Conservation (phyloP, 148 eudicot species). For the Rhododendron griersonianum region DNA sequence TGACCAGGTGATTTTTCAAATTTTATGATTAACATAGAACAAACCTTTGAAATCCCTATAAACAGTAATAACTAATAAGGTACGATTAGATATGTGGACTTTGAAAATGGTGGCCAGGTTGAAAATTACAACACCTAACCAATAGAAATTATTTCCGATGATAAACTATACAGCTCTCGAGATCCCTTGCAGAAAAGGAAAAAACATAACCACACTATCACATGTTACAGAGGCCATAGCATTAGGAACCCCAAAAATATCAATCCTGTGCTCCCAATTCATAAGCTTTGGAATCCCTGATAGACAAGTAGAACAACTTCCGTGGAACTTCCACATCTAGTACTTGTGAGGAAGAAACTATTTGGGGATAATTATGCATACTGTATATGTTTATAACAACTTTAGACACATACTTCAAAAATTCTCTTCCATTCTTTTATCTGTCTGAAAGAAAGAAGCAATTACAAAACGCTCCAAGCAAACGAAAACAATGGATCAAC, state of each 20-base stretch:
- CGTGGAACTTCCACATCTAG: not conserved
- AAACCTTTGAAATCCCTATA: not conserved
- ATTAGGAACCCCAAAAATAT: not conserved
- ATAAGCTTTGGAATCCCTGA: not conserved
- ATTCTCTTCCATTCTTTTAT: not conserved
- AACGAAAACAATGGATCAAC: not conserved
- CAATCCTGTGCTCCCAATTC: not conserved
- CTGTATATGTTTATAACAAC: not conserved
- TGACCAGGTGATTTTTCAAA: not conserved
- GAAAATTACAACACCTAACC: not conserved
- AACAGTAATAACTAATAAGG: not conserved
- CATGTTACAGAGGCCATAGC: not conserved
- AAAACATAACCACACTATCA: not conserved
- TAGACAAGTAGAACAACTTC: not conserved
- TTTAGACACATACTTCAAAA: not conserved
- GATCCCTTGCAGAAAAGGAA: not conserved
- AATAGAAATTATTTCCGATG: not conserved
- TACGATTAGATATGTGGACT: not conserved
- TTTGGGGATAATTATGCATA: not conserved
- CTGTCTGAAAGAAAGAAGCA: not conserved
- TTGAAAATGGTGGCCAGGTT: not conserved
- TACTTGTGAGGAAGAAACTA: not conserved
- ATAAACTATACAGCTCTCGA: not conserved
- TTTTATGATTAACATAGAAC: not conserved
- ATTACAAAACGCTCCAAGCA: not conserved